Conservation (phyloP, 768 basidiomycete species). For the Podaxis mareebaensis region DNA sequence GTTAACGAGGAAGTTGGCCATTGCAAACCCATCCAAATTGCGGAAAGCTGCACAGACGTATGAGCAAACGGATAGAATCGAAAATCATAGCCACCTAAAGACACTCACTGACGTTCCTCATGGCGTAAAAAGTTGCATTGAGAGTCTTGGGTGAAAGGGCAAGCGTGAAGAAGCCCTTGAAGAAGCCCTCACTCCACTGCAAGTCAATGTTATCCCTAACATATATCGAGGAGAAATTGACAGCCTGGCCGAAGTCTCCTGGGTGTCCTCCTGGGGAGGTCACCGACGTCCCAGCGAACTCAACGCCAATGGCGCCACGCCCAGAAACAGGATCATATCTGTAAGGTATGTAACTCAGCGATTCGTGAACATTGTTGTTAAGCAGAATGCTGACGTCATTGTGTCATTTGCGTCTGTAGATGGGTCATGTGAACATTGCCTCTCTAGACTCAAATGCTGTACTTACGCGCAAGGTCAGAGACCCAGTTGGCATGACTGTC, state of each 20-base stretch:
- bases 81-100: background rate
- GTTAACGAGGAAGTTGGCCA: conserved; percentile 43
- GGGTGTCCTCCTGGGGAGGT: background rate
- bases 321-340: conserved; percentile 53
- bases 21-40: conserved; percentile 46
- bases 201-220: background rate
- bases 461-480: conserved; percentile 51
- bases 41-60: conserved; percentile 31
- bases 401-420: conserved; percentile 50
- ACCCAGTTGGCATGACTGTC: conserved; percentile 67
- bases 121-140: background rate
- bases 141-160: background rate
- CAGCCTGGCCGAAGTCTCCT: background rate
- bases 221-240: background rate
- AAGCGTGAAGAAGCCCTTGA: background rate
- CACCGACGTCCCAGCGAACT: conserved; percentile 47
- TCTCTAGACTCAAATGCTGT: background rate
- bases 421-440: no score
- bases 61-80: background rate
- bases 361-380: background rate
- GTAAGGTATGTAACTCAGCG: background rate
- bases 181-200: background rate
- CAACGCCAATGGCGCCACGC: conserved; percentile 52
- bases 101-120: conserved; percentile 39
- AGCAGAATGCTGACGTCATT: conserved; percentile 32